Percentiles rank a stretch among this genome's conserved stretches.
Conservation (phyloP, 1,284 basidiomycete species). For the Sparassis latifolia region DNA sequence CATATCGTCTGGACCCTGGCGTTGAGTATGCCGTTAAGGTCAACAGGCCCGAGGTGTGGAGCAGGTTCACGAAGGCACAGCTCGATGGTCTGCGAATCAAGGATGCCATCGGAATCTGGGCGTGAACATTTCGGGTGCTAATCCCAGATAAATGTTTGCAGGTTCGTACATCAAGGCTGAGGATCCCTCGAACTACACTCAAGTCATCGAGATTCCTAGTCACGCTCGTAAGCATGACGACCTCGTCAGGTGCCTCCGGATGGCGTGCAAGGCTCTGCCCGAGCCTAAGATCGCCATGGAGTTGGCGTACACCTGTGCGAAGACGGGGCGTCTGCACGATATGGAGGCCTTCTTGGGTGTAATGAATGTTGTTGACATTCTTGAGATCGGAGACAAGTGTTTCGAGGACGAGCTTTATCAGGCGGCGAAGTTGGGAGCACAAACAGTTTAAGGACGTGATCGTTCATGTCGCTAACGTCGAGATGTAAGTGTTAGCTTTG, state of each 20-base stretch:
- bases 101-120: constrained; percentile 79
- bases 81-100: constrained; percentile 98
- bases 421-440: too few species aligned
- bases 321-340: constrained; percentile 76
- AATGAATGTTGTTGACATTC: constrained; percentile 97
- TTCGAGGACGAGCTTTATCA: constrained; percentile 86
- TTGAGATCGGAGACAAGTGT: constrained; percentile 97
- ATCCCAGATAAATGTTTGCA: constrained; percentile 15
- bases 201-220: constrained; percentile 95
- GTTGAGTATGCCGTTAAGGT: constrained; percentile 96
- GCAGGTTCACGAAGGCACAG: constrained; percentile 96
- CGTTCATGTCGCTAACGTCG: too few species aligned
- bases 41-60: constrained; percentile 97
- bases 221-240: constrained; percentile 98
- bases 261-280: constrained; percentile 97
- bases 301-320: constrained; percentile 93
- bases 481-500: too few species aligned
- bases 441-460: too few species aligned
- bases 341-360: constrained; percentile 63
- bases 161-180: too few species aligned
- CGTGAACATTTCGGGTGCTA: constrained; percentile 52
- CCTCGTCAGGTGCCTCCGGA: constrained; percentile 95
- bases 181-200: constrained; percentile 65
- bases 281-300: constrained; percentile 99
- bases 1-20: constrained; percentile 97